A percentile compares a stretch with the other conserved stretches of the same genome.
These are phyloP conservation scores for Cunninghamia lanceolata DNA, from an alignment of 75 land plant genomes.

Conservation along the genomic window DNA sequence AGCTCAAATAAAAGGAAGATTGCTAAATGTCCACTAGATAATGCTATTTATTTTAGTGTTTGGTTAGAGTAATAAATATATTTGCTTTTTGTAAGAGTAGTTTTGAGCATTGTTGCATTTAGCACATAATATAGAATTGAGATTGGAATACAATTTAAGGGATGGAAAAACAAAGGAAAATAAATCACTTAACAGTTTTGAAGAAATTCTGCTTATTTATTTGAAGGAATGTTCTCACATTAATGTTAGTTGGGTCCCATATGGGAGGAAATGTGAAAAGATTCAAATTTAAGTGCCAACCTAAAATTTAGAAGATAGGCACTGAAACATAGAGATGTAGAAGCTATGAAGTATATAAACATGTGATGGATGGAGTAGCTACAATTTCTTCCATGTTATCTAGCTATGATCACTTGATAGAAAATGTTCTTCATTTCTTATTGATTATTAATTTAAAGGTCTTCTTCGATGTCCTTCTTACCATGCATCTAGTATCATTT, in stretches of 20 bases:
- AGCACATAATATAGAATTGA: background rate
- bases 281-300: background rate
- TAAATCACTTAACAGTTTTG: background rate
- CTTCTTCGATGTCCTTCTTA: too few relatives aligned
- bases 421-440: too few relatives aligned
- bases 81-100: background rate
- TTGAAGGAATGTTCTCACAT: background rate
- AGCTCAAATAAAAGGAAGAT: background rate
- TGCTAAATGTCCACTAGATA: background rate
- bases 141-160: background rate
- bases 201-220: background rate
- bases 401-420: too few relatives aligned
- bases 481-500: too few relatives aligned
- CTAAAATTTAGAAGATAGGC: background rate
- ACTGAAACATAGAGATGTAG: background rate
- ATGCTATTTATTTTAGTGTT: background rate
- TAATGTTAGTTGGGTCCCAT: background rate
- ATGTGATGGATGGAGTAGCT: too few relatives aligned
- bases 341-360: too few relatives aligned
- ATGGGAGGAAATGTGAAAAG: background rate
- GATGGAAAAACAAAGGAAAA: background rate
- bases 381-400: too few relatives aligned
- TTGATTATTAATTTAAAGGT: too few relatives aligned
- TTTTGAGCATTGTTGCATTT: background rate
- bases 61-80: background rate